Evolutionary conservation across 768 basidiomycete species (phyloP), one percentile per base, ranked within the genome.

Genomic region (Gymnopilus dilepis): DNA sequence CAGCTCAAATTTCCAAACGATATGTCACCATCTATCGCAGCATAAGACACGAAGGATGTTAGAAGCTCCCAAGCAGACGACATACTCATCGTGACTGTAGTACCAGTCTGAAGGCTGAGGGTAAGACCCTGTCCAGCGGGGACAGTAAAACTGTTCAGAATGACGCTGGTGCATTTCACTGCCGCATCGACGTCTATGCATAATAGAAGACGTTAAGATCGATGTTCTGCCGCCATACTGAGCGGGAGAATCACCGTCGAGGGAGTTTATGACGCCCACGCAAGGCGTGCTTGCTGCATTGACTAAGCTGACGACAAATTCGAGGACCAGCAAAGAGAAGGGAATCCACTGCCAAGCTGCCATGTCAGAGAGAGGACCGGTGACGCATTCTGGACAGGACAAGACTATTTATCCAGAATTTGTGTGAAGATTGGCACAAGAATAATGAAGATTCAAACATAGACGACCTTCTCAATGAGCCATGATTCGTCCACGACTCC

Each of bases 51-150:
- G 30, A 43, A 22, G 11, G 22, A 52, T 31, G 33, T 22, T 38
- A 34, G 50, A 26, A 48, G 52, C 30, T 47, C 40, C 6, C 37
- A n/a, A 28, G 51, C 28, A 19, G 17, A 22, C 50, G 6, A 73
- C 84, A 68, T 64, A 87, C 86, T 71, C 72, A 89, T 72, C 51
- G 83, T 87, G 61, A 90, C 88, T 4, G 79, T 86, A 1, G 86
- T 82, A 5, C 83, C 83, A 24, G 71, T 65, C 40, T 76, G 60
- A 33, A 89, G 75, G 19, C 70, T 64, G 30, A 89, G 77, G 15
- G 73, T 76, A 67, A 89, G 78, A 0, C 77, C 80, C 71, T 81
- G 52, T 13, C 85, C 86, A 33, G 78, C 82, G 12, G 86, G 82
- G 34, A 87, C 86, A 7, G 82, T 84, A 71, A 88, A 86, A 9